A percentile compares a stretch with the other conserved stretches of the same genome.
phyloP scores from a whole-genome alignment of 352 stramenopile genomes.

The Phytophthora cajani region DNA sequence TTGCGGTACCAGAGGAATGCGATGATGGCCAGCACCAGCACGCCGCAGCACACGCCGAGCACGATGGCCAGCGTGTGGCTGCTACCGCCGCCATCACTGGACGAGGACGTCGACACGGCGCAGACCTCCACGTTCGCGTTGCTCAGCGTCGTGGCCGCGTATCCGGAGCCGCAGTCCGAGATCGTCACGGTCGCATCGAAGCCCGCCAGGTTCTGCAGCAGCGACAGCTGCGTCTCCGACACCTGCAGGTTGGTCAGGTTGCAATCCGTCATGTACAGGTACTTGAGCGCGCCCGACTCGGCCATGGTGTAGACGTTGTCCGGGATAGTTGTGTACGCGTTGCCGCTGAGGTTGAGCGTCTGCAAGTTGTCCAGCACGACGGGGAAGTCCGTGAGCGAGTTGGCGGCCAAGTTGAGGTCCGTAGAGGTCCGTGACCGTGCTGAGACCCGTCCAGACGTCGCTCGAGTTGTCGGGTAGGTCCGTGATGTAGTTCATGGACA shows the following conservation, averaged over 20 bases:
- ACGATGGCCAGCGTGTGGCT: slow-evolving; percentile 52
- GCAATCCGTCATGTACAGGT: slow-evolving; percentile 51
- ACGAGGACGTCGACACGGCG: slow-evolving; percentile 25
- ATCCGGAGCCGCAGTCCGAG: slow-evolving; percentile 42
- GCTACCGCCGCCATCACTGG: slow-evolving; percentile 19
- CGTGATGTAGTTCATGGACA: slow-evolving; percentile 61
- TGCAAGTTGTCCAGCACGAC: slow-evolving; percentile 39
- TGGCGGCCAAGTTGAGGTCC: slow-evolving; percentile 47
- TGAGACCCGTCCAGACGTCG: slow-evolving; percentile 38
- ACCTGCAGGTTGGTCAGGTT: slow-evolving; percentile 71
- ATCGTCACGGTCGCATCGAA: slow-evolving; percentile 59
- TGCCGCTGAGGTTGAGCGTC: slow-evolving; percentile 55
- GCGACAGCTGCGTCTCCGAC: slow-evolving; percentile 38
- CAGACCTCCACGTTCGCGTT: slow-evolving; percentile 41
- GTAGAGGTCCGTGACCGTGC: slow-evolving; percentile 42
- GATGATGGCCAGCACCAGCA: slow-evolving; percentile 51
- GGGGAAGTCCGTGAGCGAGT: slow-evolving; percentile 53
- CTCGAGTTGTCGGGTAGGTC: slow-evolving; percentile 44
- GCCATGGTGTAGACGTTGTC: slow-evolving; percentile 53
- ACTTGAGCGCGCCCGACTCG: slow-evolving; percentile 44
- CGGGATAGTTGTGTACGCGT: slow-evolving; percentile 53
- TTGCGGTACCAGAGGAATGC: slow-evolving; percentile 54
- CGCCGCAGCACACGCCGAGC: slow-evolving; percentile 45
- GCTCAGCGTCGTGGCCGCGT: slow-evolving; percentile 25
- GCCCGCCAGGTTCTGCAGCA: slow-evolving; percentile 48